Percentiles rank a stretch among this genome's conserved stretches.
Evolutionary conservation across 768 basidiomycete species (phyloP).

Genomic region (Boletus rubescentipes): DNA sequence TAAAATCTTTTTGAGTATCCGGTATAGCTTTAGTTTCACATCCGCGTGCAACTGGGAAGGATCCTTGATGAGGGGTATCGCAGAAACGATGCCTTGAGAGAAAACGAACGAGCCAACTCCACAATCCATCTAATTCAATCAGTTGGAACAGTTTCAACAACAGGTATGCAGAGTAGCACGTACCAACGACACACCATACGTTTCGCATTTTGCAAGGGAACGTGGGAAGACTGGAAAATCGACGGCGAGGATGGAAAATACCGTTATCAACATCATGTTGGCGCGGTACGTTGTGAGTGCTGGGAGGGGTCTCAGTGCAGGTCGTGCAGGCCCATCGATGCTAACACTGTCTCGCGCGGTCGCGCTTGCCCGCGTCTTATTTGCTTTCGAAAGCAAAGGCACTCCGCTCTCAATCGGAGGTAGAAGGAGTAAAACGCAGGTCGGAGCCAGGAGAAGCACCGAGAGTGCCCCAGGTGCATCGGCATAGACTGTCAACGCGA

Average conservation of each 20-base stretch:
- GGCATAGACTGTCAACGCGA: slow-evolving; percentile 79
- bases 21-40: slow-evolving; percentile 48
- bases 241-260: slow-evolving; percentile 89
- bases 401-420: slow-evolving; percentile 44
- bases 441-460: slow-evolving; percentile 45
- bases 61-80: slow-evolving; percentile 72
- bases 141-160: neutral
- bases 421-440: slow-evolving; percentile 43
- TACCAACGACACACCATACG: slow-evolving; percentile 92
- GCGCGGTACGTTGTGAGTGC: slow-evolving; percentile 86
- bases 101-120: slow-evolving; percentile 98
- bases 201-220: slow-evolving; percentile 86
- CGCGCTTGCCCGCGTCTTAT: neutral
- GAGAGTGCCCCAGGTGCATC: slow-evolving; percentile 53
- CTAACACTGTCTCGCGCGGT: neutral
- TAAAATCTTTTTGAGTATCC: slow-evolving; percentile 52
- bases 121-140: slow-evolving; percentile 79
- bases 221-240: slow-evolving; percentile 95
- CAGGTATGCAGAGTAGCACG: slow-evolving; percentile 20
- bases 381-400: slow-evolving; percentile 49
- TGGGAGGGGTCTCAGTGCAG: slow-evolving; percentile 49
- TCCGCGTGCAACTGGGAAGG: slow-evolving; percentile 51
- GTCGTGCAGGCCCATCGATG: neutral
- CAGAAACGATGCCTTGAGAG: slow-evolving; percentile 91
- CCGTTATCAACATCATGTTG: slow-evolving; percentile 94